A percentile compares a stretch with the other conserved stretches of the same genome.
Evolutionary conservation across 148 eudicot genomes (phyloP).

Genomic region (Arbutus unedo): DNA sequence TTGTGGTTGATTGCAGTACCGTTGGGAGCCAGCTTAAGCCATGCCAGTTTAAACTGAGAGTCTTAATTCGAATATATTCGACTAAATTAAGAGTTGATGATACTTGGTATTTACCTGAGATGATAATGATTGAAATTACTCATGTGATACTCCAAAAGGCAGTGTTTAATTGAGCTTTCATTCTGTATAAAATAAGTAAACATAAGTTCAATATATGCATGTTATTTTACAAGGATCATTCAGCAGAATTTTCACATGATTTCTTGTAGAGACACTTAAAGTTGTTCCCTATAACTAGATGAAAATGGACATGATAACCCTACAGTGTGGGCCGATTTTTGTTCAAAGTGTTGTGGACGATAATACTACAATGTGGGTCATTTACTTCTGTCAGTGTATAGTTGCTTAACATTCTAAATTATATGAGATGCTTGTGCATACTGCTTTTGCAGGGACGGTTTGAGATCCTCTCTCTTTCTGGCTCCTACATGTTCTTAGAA

Average conservation of each 20-base stretch:
- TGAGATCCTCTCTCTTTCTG: conserved; percentile 32
- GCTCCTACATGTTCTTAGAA: conserved; percentile 26
- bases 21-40: neutral
- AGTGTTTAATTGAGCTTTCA: neutral
- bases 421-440: neutral
- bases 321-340: neutral
- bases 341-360: neutral
- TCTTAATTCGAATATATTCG: neutral
- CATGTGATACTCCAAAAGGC: neutral
- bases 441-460: conserved; percentile 31
- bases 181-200: neutral
- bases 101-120: neutral
- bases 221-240: neutral
- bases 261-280: neutral
- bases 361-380: neutral
- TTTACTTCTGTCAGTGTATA: neutral
- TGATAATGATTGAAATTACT: neutral
- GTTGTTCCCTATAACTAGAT: neutral
- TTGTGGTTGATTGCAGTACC: too few relatives aligned
- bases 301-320: neutral
- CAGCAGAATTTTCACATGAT: neutral
- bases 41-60: neutral
- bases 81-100: neutral
- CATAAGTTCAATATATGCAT: neutral
- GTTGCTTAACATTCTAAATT: conserved; percentile 2